phyloP scores from a whole-genome alignment of 257 asterid species.

The Ilex asprella region DNA sequence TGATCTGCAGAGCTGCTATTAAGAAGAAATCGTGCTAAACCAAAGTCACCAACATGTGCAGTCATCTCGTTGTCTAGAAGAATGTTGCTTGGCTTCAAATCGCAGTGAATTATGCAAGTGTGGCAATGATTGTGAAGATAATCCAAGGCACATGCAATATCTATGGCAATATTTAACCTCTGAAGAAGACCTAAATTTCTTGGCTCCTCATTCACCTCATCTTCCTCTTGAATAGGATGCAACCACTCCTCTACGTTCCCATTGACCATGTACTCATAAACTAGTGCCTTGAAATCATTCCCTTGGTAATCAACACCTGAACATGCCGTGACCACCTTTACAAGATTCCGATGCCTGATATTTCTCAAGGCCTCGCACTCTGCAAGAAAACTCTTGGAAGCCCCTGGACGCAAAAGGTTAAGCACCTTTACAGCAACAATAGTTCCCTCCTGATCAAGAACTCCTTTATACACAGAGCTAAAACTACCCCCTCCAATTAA shows the following conservation, averaged over 20 bases:
- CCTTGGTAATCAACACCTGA: conserved; percentile 16
- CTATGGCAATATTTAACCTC: conserved; percentile 14
- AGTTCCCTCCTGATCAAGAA: background rate
- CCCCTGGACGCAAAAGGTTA: conserved; percentile 14
- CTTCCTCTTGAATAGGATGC: no score
- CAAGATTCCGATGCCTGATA: conserved; percentile 21
- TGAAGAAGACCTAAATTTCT: conserved; percentile 6
- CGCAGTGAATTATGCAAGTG: conserved; percentile 15
- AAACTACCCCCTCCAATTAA: no score
- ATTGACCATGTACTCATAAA: background rate
- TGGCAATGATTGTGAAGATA: conserved; percentile 26
- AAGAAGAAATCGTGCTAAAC: no score
- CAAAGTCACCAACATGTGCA: no score
- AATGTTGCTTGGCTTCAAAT: no score
- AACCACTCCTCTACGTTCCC: no score
- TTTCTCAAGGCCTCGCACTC: conserved; percentile 26
- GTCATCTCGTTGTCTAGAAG: no score
- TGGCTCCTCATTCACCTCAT: no score
- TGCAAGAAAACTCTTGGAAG: conserved; percentile 23
- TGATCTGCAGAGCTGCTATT: no score
- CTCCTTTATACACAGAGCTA: no score
- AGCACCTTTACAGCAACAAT: conserved; percentile 16
- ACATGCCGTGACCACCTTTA: conserved; percentile 23
- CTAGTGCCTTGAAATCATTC: conserved; percentile 22
- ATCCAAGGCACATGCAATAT: conserved; percentile 22